phyloP scores from a whole-genome alignment of 192 early-diverging fungal species.

The Chytriomyces sp. region DNA sequence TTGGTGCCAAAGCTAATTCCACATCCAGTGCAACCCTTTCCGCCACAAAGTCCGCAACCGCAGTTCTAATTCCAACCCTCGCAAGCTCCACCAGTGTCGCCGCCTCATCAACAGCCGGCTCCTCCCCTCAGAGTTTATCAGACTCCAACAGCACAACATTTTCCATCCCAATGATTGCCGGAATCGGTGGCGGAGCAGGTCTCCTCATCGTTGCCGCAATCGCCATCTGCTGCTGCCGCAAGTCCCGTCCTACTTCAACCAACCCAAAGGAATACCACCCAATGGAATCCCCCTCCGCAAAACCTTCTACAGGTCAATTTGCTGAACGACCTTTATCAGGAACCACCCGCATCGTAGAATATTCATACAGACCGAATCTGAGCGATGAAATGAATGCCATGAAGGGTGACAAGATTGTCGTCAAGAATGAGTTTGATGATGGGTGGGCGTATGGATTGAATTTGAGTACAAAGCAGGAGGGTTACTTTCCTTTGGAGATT shows the following conservation, averaged over 20 bases:
- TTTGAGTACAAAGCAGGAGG: conserved; percentile 51
- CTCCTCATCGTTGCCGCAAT: background rate
- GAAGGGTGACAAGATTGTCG: conserved; percentile 6
- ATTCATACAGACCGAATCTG: background rate
- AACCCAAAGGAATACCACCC: background rate
- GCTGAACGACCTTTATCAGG: background rate
- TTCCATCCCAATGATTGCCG: conserved; percentile 10
- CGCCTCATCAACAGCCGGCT: background rate
- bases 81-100: background rate
- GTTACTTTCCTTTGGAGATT: conserved; percentile 53
- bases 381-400: conserved; percentile 2
- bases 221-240: background rate
- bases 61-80: background rate
- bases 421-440: conserved; percentile 12
- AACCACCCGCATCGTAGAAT: background rate
- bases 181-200: conserved; percentile 1
- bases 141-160: background rate
- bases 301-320: background rate
- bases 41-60: background rate
- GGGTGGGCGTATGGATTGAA: conserved; percentile 58
- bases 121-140: background rate
- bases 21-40: background rate
- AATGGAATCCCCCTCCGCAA: background rate
- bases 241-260: background rate
- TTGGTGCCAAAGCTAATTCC: background rate